Evolutionary conservation across 345 rosid species (phyloP), one percentile per base, ranked within the genome.

Genomic region (Populus tremula): DNA sequence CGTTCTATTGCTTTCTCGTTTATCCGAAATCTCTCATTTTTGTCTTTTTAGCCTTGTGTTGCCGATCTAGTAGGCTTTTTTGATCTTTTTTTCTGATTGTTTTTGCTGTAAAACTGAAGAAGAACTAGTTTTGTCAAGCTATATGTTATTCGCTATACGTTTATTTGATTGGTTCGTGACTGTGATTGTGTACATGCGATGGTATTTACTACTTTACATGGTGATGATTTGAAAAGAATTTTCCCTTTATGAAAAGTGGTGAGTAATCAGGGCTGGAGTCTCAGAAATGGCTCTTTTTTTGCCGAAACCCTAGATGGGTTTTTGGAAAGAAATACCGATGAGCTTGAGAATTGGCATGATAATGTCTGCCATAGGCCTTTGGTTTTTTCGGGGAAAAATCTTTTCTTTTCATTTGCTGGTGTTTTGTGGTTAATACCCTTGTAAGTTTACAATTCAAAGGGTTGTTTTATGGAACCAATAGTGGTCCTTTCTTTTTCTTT

Each of bases 241-340:
- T 53, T 61, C 82, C 53, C 27, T 3, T 0, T 53, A 65, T 50
- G 69, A 43, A 17, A 50, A 72, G n/a, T 59, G 33, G 59, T 54
- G 49, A 69, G 11, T 70, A 83, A 90, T 88, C 90, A 84, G 86
- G 90, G 93, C 88, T 86, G 90, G 89, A 85, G 76, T 88, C 91
- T 90, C 87, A 70, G 67, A 83, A 82, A 70, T 73, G 79, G 88
- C 83, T 78, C 89, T 75, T 75, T 76, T 80, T 56, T 23, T 2
- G 54, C 80, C 83, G 47, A 64, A 69, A 72, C 21, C 80, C 85
- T 5, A 0, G 4, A 33, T 72, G 82, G 85, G 82, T 38, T 65
- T 81, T 80, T 86, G 90, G 84, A 39, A 82, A 71, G 90, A 70
- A 85, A 86, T 74, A 88, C 90, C 23, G 27, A 43, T 63, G 89